Conservation (phyloP, 2,329 filamentous ascomycete species). For the Beauveria sp. region DNA sequence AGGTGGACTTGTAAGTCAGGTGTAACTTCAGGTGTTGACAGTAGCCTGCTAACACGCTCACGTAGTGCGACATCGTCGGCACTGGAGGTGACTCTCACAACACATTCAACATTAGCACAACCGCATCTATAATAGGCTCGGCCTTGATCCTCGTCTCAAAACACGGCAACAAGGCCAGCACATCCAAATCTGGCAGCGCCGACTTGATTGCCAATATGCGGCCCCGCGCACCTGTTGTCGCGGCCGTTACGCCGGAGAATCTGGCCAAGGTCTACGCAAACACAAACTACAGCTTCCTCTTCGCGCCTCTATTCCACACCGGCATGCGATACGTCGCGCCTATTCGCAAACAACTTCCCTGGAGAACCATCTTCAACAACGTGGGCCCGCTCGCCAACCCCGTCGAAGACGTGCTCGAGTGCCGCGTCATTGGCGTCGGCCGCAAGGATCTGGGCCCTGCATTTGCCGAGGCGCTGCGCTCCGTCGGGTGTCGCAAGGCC, state of each 20-base stretch:
- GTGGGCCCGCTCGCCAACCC: conserved; percentile 90
- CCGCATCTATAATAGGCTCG: conserved; percentile 84
- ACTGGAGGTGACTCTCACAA: conserved; percentile 95
- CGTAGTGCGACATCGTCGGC: conserved; percentile 82
- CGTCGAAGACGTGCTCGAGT: conserved; percentile 75
- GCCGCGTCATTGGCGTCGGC: conserved; percentile 87
- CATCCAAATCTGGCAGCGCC: conserved; percentile 90
- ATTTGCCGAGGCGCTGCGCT: conserved; percentile 75
- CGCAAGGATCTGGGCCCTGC: conserved; percentile 79
- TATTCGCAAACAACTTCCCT: conserved; percentile 80
- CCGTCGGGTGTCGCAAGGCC: conserved; percentile 73
- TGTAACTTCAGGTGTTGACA: not conserved
- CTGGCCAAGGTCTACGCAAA: conserved; percentile 65
- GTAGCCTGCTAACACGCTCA: conserved; percentile 9
- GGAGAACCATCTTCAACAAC: conserved; percentile 96
- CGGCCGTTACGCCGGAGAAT: conserved; percentile 63
- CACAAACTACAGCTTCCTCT: conserved; percentile 92
- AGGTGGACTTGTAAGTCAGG: conserved; percentile 67
- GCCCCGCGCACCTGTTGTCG: conserved; percentile 66
- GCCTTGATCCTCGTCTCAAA: conserved; percentile 81
- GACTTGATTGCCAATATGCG: conserved; percentile 75
- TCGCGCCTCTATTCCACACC: conserved; percentile 92
- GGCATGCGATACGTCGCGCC: conserved; percentile 86
- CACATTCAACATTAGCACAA: conserved; percentile 97
- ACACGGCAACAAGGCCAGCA: conserved; percentile 92